phyloP scores from a whole-genome alignment of 2,329 filamentous ascomycete species.

The Massarina eburnea region DNA sequence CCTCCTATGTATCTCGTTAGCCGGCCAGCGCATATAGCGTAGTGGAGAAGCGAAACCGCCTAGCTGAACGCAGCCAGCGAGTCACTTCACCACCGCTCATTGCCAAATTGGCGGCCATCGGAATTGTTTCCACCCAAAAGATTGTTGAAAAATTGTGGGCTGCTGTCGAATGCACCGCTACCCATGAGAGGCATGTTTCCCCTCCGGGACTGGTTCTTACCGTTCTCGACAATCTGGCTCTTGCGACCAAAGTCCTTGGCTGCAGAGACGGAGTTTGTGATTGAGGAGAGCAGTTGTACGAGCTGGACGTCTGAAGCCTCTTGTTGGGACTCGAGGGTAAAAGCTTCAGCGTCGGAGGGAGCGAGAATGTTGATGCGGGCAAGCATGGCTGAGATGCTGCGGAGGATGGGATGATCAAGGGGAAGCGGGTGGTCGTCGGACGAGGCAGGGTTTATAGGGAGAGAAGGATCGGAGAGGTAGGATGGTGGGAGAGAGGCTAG shows the following conservation, averaged over 20 bases:
- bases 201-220: conserved; percentile 37
- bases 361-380: conserved; percentile 80
- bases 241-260: conserved; percentile 77
- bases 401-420: conserved; percentile 71
- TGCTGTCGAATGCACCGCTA: conserved; percentile 15
- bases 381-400: conserved; percentile 84
- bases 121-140: conserved; percentile 14
- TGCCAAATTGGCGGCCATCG: conserved; percentile 13
- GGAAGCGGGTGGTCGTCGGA: conserved; percentile 33
- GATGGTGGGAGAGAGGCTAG: conserved; percentile 71
- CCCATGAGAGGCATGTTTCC: conserved; percentile 22
- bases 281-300: conserved; percentile 71
- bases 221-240: conserved; percentile 53
- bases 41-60: no score
- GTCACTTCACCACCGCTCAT: conserved; percentile 18
- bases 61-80: background rate
- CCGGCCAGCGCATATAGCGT: no score
- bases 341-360: conserved; percentile 66
- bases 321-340: conserved; percentile 70
- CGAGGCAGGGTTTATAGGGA: conserved; percentile 34
- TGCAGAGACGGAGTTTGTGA: conserved; percentile 72
- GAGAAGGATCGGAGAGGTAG: conserved; percentile 56
- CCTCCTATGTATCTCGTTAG: no score
- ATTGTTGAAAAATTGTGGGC: conserved; percentile 24
- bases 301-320: conserved; percentile 85